Conservation (phyloP, 2,329 filamentous ascomycete genomes). For the Pseudogymnoascus sp. region DNA sequence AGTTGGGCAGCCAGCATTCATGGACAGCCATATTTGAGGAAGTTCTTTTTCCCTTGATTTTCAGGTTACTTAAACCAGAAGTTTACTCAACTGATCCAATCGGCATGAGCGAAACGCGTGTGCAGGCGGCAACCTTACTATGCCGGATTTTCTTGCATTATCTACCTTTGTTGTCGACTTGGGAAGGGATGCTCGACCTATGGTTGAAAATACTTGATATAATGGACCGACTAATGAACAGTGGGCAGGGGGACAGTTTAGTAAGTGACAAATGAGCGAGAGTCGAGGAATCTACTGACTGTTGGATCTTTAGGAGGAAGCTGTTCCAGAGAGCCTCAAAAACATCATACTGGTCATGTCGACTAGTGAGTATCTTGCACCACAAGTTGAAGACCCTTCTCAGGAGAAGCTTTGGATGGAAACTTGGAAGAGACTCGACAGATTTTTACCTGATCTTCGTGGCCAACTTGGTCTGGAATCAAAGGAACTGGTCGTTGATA, state of each 20-base stretch:
- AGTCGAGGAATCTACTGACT: neutral
- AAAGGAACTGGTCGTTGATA: neutral
- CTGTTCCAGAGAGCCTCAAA: constrained; percentile 89
- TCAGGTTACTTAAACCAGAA: constrained; percentile 83
- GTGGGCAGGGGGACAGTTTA: constrained; percentile 81
- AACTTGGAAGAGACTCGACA: constrained; percentile 59
- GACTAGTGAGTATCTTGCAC: constrained; percentile 74
- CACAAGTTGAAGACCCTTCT: constrained; percentile 51
- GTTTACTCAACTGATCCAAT: constrained; percentile 84
- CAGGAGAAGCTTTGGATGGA: constrained; percentile 54
- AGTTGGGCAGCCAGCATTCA: constrained; percentile 74
- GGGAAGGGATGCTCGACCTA: constrained; percentile 82
- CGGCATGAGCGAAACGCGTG: constrained; percentile 92
- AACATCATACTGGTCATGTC: constrained; percentile 95
- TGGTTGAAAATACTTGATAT: constrained; percentile 91
- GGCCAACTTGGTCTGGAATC: constrained; percentile 48
- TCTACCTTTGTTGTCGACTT: constrained; percentile 73
- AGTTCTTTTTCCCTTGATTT: constrained; percentile 86
- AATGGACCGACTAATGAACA: constrained; percentile 94
- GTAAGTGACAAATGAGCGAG: constrained; percentile 44
- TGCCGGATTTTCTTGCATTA: constrained; percentile 97
- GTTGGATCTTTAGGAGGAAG: constrained; percentile 63
- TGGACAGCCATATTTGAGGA: constrained; percentile 95
- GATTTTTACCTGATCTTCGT: constrained; percentile 55
- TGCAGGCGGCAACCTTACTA: constrained; percentile 82